Percentiles rank a stretch among this genome's conserved stretches.
Conservation (phyloP, 2,329 filamentous ascomycete genomes). For the Chaetomium sp. region DNA sequence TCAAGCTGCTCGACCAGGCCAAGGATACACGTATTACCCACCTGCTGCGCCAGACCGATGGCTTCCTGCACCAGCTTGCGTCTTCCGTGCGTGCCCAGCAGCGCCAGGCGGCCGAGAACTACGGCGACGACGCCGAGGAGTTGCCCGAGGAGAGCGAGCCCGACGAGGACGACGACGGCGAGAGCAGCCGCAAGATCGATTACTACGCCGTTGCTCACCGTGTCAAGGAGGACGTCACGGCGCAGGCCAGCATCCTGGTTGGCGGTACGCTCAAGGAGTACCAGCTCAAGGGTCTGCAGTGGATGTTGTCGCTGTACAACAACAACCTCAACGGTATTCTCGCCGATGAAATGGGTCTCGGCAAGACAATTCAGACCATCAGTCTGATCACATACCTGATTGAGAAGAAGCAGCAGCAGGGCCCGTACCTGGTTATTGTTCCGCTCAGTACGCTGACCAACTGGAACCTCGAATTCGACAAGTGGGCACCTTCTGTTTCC, state of each 20-base stretch:
- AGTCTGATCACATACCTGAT: slow-evolving; percentile 96
- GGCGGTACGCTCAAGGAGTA: slow-evolving; percentile 95
- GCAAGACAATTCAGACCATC: slow-evolving; percentile 99
- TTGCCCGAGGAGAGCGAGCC: slow-evolving; percentile 58
- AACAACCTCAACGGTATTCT: slow-evolving; percentile 99
- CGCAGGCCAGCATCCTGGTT: slow-evolving; percentile 78
- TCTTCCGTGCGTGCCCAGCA: slow-evolving; percentile 93
- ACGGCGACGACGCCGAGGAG: slow-evolving; percentile 57
- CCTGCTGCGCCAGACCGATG: slow-evolving; percentile 91
- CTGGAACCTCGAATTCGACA: slow-evolving; percentile 98
- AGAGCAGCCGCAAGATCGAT: slow-evolving; percentile 73
- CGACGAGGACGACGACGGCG: slow-evolving; percentile 59
- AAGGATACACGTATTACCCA: slow-evolving; percentile 99
- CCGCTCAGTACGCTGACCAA: slow-evolving; percentile 95
- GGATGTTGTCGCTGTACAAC: slow-evolving; percentile 99
- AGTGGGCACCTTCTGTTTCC: slow-evolving; percentile 85
- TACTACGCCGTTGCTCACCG: slow-evolving; percentile 98
- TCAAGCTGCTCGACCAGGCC: slow-evolving; percentile 94
- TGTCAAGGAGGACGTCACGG: slow-evolving; percentile 82
- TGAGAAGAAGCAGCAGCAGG: slow-evolving; percentile 85
- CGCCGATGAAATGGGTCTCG: slow-evolving; percentile 98
- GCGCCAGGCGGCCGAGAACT: slow-evolving; percentile 70
- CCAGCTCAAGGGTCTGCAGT: slow-evolving; percentile 95
- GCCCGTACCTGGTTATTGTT: slow-evolving; percentile 93
- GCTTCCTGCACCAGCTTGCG: slow-evolving; percentile 92